Evolutionary conservation across 139 green algal genomes (phyloP).

Genomic region (Eudorina sp.): DNA sequence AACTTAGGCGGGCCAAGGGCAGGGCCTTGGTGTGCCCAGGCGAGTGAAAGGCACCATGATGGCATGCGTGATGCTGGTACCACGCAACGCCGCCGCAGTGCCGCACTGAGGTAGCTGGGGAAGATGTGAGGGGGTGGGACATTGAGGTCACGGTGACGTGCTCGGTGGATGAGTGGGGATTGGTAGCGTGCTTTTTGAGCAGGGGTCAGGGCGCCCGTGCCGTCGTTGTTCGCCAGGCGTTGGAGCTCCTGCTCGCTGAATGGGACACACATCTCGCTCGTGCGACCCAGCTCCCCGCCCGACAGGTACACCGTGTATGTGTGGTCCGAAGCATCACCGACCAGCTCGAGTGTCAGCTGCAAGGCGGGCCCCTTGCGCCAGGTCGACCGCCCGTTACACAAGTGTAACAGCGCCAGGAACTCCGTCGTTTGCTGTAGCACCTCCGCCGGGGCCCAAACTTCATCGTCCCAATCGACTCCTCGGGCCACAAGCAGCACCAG

Average conservation of each 20-base stretch:
- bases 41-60: too few relatives aligned
- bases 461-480: too few relatives aligned
- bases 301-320: background rate
- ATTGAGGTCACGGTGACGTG: background rate
- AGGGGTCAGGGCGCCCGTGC: slow-evolving; percentile 4
- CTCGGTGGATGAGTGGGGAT: background rate
- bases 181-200: background rate
- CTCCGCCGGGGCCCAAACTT: background rate
- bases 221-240: too few relatives aligned
- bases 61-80: background rate
- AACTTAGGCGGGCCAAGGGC: background rate
- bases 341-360: too few relatives aligned
- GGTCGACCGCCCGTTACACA: background rate
- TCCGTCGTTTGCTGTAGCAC: background rate
- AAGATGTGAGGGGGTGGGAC: background rate
- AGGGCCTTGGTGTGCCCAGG: slow-evolving; percentile 6
- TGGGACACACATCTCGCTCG: background rate
- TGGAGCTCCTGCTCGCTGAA: background rate
- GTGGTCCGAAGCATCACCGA: too few relatives aligned
- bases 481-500: too few relatives aligned
- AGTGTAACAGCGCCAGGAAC: background rate
- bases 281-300: background rate
- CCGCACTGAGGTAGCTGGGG: background rate
- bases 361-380: background rate
- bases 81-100: background rate